Base-by-base conservation (phyloP, 768 basidiomycete species). In the Lactarius pseudohatsudake region DNA sequence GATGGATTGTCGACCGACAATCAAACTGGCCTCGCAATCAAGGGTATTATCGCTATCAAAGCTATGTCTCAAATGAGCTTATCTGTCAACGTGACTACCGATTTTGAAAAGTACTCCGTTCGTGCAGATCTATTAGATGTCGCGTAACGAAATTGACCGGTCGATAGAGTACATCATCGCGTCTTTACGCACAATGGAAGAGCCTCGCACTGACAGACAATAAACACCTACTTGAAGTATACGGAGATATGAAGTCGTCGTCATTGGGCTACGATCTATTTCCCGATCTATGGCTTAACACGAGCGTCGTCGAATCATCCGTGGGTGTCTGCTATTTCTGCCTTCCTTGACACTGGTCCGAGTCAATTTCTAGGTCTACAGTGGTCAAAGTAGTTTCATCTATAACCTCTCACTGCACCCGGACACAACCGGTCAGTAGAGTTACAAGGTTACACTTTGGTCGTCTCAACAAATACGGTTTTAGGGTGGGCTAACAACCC, bases 21-120 rank as follows among this genome's bases (percentile, higher is more conserved):
- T 70, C 85, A 87, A 72, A 89, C 87, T 15, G 88, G 88, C 71
- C 78, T 88, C 26, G 88, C 87, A 6, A 84, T 89, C 75, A 90
- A 90, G 71, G 88, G 87, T 41, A 86, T 88, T 65, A 76, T 88
- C 58, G 87, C 86, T 6, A 86, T 89, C 72, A 77, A 82, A 67
- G 85, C 84, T 3, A 88, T 89, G 86, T 79, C 83, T 3, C 77
- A 84, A 66, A 85, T 90, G 47, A 79, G 80, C 6, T 69, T 73
- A 3, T 64, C 70, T 2, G 55, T 76, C 18, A 71, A 73, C 2
- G 32, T 75, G 4, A n/a, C 38, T 1, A 53, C 34, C 1, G 72
- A 75, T 8, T 72, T 67, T 0, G 36, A 58, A 9, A 66, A 74
- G 57, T 79, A 74, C 57, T 56, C 60, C 9, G 77, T 75, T 26